phyloP scores from a whole-genome alignment of 768 basidiomycete genomes.

The Cystofilobasidium ferigula region DNA sequence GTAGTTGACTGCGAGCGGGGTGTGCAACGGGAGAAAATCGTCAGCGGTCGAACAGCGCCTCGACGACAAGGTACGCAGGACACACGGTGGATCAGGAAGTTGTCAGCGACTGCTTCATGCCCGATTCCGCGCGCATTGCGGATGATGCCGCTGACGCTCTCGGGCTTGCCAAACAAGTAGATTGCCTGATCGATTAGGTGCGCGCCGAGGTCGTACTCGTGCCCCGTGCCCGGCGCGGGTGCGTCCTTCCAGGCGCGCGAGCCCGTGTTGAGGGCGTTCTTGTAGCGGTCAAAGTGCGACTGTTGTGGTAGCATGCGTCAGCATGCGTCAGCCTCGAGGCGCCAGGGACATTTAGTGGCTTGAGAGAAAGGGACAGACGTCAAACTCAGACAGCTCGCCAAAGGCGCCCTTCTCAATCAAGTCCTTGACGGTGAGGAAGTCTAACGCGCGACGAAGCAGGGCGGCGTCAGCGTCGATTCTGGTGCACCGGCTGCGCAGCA shows the following conservation, averaged over 20 bases:
- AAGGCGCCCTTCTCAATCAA: conserved; percentile 46
- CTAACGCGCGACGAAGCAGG: conserved; percentile 36
- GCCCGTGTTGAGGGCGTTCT: conserved; percentile 39
- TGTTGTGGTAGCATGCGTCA: too few relatives aligned
- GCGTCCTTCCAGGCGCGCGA: conserved; percentile 60
- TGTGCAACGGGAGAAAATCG: too few relatives aligned
- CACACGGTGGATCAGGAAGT: conserved; percentile 32
- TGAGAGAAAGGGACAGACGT: conserved; percentile 31
- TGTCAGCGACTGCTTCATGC: conserved; percentile 38
- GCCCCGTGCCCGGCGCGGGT: conserved; percentile 51
- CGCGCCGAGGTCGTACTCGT: conserved; percentile 65
- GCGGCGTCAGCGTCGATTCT: not conserved
- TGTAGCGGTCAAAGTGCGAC: conserved; percentile 62
- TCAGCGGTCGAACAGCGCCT: conserved; percentile 43
- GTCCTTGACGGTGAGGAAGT: conserved; percentile 56
- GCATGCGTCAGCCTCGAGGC: too few relatives aligned
- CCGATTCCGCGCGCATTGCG: conserved; percentile 54
- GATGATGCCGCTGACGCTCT: conserved; percentile 55
- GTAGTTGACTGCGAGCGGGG: conserved; percentile 34
- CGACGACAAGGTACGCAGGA: conserved; percentile 41
- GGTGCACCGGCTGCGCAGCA: too few relatives aligned
- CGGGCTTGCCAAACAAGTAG: conserved; percentile 62
- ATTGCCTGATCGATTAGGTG: conserved; percentile 66
- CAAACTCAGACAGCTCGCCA: conserved; percentile 58
- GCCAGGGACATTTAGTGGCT: too few relatives aligned